Evolutionary conservation across 768 basidiomycete species (phyloP).

Genomic region (Pisolithus orientalis): DNA sequence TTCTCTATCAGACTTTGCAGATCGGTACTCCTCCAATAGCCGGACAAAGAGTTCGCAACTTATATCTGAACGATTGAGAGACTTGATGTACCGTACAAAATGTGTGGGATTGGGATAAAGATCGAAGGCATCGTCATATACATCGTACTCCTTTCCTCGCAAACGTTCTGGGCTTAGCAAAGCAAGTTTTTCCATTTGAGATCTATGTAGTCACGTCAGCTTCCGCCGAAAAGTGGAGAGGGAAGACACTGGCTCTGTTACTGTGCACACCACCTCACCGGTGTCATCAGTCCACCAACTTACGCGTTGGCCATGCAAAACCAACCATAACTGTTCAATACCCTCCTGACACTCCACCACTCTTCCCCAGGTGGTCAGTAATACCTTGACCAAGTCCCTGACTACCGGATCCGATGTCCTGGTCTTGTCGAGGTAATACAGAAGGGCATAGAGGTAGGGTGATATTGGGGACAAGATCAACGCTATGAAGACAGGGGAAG

Average conservation of each 20-base stretch:
- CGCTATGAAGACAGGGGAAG: constrained; percentile 63
- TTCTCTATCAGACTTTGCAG: constrained; percentile 13
- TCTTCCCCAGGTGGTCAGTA: constrained; percentile 74
- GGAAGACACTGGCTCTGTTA: constrained; percentile 35
- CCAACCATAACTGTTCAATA: constrained; percentile 48
- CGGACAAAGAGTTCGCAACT: constrained; percentile 68
- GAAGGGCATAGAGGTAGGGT: constrained; percentile 58
- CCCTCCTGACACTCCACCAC: constrained; percentile 51
- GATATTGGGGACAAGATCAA: constrained; percentile 63
- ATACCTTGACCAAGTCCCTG: constrained; percentile 50
- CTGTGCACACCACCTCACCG: constrained; percentile 38
- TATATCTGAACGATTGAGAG: constrained; percentile 61
- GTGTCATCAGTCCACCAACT: constrained; percentile 54
- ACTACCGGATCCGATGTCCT: constrained; percentile 62
- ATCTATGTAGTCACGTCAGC: neutral
- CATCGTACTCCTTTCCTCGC: constrained; percentile 32
- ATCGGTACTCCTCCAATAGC: constrained; percentile 64
- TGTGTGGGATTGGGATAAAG: constrained; percentile 72
- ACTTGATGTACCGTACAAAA: constrained; percentile 61
- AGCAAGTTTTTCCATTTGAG: constrained; percentile 26
- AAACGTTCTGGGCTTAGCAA: constrained; percentile 51
- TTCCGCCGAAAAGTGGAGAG: neutral
- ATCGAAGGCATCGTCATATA: constrained; percentile 50
- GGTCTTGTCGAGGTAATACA: constrained; percentile 43
- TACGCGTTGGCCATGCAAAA: constrained; percentile 45